Base-by-base conservation (phyloP, 2,329 filamentous ascomycete genomes). In the Nothopassalora personata region DNA sequence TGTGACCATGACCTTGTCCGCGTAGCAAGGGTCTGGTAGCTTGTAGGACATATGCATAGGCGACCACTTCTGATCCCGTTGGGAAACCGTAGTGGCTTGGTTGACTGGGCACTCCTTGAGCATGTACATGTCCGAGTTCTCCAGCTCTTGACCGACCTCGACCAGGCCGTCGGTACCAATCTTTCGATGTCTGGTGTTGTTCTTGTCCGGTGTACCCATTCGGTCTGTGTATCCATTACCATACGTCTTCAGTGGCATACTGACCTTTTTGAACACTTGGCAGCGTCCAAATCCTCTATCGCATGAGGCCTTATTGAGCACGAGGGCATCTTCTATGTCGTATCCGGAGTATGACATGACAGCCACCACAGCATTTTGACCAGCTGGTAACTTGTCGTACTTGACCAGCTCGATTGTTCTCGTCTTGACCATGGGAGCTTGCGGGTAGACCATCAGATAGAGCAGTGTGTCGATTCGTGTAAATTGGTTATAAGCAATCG, bases 311-410 rank as follows among this genome's bases (percentile, higher is more conserved):
- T 97, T 97, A 79, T 99, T 99, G 61, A 99, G 75, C 1, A 99
- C 93, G 18, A 99, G 81, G 9, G 94, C 94, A 80, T 99, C 94
- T 80, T 99, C 94, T 67, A 99, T 99, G 85, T 99, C 94, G 76
- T 99, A 99, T 27, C 94, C 94, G 10, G 93, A 97, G 76, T 94
- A 99, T 52, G 92, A 97, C 94, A 99, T 99, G 76, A 99, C 94
- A 5, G 96, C 94, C 28, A 99, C 94, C 1, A 90, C 96, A 4
- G 94, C 95, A 62, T 97, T 97, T 71, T 99, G 94, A 0, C 94
- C 94, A 5, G 94, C 94, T 0, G 94, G 94, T 13, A 99, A 86
- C 72, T 97, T 96, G 76, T 99, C 94, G 72, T 97, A 99, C 67
- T 96, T 91, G 66, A 96, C 90, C 27, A 99, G 82, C 75, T 99